A percentile compares a stretch with the other conserved stretches of the same genome.
Evolutionary conservation across 805 yeast species (phyloP).

Genomic region (Ogataea nakhonphanomensis): DNA sequence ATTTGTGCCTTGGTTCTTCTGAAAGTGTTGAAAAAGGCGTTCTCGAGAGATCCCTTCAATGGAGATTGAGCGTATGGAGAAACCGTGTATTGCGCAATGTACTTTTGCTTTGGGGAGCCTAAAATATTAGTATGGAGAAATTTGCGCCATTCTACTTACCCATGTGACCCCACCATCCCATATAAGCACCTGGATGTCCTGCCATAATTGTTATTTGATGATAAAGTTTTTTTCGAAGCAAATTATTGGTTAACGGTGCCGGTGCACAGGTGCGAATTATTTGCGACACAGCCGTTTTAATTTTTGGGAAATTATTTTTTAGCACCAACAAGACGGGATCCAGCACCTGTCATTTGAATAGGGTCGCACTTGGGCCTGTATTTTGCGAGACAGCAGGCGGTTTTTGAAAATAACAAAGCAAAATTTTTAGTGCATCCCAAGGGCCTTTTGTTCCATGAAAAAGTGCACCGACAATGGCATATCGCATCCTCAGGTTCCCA

Average conservation of each 20-base stretch:
- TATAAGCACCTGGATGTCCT: slow-evolving; percentile 70
- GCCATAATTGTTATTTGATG: slow-evolving; percentile 44
- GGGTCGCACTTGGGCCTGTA: neutral
- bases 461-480: slow-evolving; percentile 14
- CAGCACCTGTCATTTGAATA: neutral
- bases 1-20: slow-evolving; percentile 91
- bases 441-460: slow-evolving; percentile 3
- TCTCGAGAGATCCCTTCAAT: slow-evolving; percentile 79
- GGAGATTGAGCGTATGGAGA: slow-evolving; percentile 94
- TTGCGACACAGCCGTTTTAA: neutral
- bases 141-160: slow-evolving; percentile 41
- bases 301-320: neutral
- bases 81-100: slow-evolving; percentile 82
- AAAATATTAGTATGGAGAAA: slow-evolving; percentile 4
- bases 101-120: slow-evolving; percentile 78
- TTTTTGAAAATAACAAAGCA: no score
- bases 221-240: slow-evolving; percentile 9
- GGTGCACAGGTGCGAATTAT: slow-evolving; percentile 3
- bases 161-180: slow-evolving; percentile 98
- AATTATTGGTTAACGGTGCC: slow-evolving; percentile 7
- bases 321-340: neutral
- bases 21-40: slow-evolving; percentile 86
- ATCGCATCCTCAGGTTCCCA: slow-evolving; percentile 18
- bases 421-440: no score
- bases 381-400: neutral